Percentiles rank a stretch among this genome's conserved stretches.
Evolutionary conservation across 192 early-diverging fungal genomes (phyloP).

Genomic region (Allomyces macrogynus): DNA sequence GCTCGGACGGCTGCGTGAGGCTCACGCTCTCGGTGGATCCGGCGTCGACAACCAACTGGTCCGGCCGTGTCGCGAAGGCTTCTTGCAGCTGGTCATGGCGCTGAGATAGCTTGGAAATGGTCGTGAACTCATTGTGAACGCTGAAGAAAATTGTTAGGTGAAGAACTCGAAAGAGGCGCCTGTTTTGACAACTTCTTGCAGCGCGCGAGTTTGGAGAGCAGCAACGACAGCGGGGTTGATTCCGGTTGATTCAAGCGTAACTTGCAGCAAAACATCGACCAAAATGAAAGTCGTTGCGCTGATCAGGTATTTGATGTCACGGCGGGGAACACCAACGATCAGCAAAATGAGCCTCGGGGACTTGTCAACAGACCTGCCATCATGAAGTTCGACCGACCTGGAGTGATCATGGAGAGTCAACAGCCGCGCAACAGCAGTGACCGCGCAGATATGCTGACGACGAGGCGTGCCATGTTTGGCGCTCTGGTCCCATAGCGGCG

Average conservation of each 20-base stretch:
- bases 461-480: slow-evolving; percentile 1
- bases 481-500: slow-evolving; percentile 43
- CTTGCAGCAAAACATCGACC: slow-evolving; percentile 1
- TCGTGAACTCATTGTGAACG: too few relatives aligned
- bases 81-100: too few relatives aligned
- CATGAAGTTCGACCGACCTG: neutral
- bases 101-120: too few relatives aligned
- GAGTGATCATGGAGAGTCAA: neutral
- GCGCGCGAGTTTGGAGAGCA: neutral
- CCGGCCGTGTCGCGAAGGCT: too few relatives aligned
- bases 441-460: neutral
- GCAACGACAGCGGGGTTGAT: neutral
- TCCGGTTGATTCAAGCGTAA: neutral
- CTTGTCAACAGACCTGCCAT: neutral
- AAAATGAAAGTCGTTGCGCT: slow-evolving; percentile 17
- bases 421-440: too few relatives aligned
- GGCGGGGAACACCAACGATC: neutral
- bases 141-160: too few relatives aligned
- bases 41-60: too few relatives aligned
- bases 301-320: slow-evolving; percentile 8
- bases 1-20: too few relatives aligned
- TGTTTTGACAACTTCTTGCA: too few relatives aligned
- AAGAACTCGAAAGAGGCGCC: too few relatives aligned
- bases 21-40: too few relatives aligned
- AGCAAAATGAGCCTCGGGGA: neutral